Base-by-base conservation (phyloP, 2,329 filamentous ascomycete genomes). In the Colletotrichum limetticola region DNA sequence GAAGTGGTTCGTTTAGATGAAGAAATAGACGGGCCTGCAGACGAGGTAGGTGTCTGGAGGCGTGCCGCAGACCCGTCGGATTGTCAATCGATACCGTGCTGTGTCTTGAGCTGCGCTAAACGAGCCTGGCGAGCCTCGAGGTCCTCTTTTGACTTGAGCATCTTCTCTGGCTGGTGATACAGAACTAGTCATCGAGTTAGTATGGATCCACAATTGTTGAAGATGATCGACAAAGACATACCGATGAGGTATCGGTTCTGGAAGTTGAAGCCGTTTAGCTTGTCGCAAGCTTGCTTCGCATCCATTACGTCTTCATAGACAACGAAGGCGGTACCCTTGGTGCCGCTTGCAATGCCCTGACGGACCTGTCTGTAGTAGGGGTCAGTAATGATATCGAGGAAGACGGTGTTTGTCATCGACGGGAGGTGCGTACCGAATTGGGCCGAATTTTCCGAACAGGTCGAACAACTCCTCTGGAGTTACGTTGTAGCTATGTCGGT, bases 261-360 rank as follows among this genome's bases (percentile, higher is more conserved):
- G 85, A 99, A 99, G 88, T 99, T 99, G 92, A 97, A 99, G 83
- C 97, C 97, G 89, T 99, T 99, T 84, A 99, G 90, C 88, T 98
- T 98, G 89, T 99, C 97, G 89, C 97, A 98, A 82, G 97, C 97
- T 86, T 95, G 93, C 88, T 99, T 99, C 78, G 97, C 95, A 89
- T 99, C 97, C 90, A 97, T 94, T 78, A 98, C 96, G 90, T 99
- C 97, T 86, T 98, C 97, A 89, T 98, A 99, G 85, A 99, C 97
- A 79, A 99, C 97, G 85, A 98, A 99, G 78, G 96, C 97, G 66
- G 97, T 99, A 83, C 97, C 97, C 86, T 98, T 99, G 80, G 97
- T 98, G 84, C 97, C 96, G 86, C 92, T 95, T 78, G 96, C 95
- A 82, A 98, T 98, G 79, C 97, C 97, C 87, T 98, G 95, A 82